phyloP scores from a whole-genome alignment of 1,139 yeast species.

The Lodderomyces theae region DNA sequence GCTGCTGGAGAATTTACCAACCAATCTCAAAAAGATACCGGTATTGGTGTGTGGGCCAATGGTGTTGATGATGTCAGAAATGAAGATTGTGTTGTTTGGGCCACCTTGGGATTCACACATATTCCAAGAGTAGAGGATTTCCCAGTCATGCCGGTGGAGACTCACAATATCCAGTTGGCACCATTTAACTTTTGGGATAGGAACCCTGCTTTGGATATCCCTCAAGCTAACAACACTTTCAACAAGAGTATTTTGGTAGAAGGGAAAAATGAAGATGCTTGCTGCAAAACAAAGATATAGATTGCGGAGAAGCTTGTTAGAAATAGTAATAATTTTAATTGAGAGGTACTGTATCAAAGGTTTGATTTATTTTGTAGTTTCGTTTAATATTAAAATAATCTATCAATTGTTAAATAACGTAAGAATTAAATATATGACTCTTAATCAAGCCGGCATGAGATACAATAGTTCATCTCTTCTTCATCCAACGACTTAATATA shows the following conservation, averaged over 20 bases:
- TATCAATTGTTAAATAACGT: not conserved
- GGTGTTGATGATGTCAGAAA: slow-evolving; percentile 73
- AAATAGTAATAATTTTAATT: not conserved
- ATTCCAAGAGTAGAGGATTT: slow-evolving; percentile 87
- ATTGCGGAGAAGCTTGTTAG: not conserved
- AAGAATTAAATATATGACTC: not conserved
- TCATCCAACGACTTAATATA: slow-evolving; percentile 75
- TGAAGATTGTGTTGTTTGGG: slow-evolving; percentile 82
- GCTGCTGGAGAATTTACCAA: slow-evolving; percentile 83
- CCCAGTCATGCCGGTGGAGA: slow-evolving; percentile 92
- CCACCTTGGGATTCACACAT: slow-evolving; percentile 83
- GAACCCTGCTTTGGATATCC: slow-evolving; percentile 83
- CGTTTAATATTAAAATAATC: not conserved
- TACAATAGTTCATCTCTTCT: slow-evolving; percentile 62
- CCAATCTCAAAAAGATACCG: slow-evolving; percentile 64
- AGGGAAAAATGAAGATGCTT: slow-evolving; percentile 27
- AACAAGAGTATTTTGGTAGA: slow-evolving; percentile 59
- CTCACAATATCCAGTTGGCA: slow-evolving; percentile 60
- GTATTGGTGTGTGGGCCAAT: slow-evolving; percentile 64
- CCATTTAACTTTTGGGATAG: slow-evolving; percentile 79
- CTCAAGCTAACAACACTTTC: slow-evolving; percentile 67
- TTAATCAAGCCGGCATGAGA: not conserved
- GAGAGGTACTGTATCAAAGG: too few relatives aligned
- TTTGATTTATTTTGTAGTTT: too few relatives aligned
- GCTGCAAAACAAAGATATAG: slow-evolving; percentile 44